Evolutionary conservation across 2,329 filamentous ascomycete genomes (phyloP), one percentile per base, ranked within the genome.

Genomic region (Talaromyces rugulosus): DNA sequence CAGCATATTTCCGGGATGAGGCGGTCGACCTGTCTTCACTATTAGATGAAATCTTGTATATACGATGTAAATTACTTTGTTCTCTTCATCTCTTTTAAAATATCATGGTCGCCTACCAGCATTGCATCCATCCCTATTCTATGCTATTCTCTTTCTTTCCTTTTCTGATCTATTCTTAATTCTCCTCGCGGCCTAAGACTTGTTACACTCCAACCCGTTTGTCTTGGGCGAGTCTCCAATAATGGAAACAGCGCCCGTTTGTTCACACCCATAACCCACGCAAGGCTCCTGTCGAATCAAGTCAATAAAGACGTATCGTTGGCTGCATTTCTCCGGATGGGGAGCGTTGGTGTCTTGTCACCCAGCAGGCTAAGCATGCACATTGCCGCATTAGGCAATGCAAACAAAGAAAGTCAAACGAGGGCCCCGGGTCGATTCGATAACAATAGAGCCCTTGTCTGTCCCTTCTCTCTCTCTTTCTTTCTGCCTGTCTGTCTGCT

Each of bases 21-120:
- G 44, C 23, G 44, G 44, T 47, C 18, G 11, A 27, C 18, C 18
- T 47, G 44, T 47, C n/a, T 27, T 47, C 44, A 14, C 2, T 47
- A 47, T 47, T 30, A 53, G 27, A 53, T 53, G 16, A n/a, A 18
- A 53, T 31, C 14, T n/a, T 53, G 50, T 31, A 53, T 53, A 53
- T 53, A 53, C 28, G 27, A 53, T 53, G 50, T 53, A 53, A 53
- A 53, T 53, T 53, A 53, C 50, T 53, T 53, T 31, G 2, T 53
- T 28, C n/a, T 53, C 3, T 7, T 53, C 28, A 14, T 31, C 28
- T 31, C 28, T 16, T 28, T 23, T 7, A 11, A 11, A 31, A 28
- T 31, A 11, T 53, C 50, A 31, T 16, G 30, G 27, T 53, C 4
- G 11, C 44, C 44, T 47, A 7, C 44, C 18, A 47, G 50, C 16